Evolutionary conservation across 106 monocot genomes (phyloP).

Genomic region (Amphibolis antarctica): DNA sequence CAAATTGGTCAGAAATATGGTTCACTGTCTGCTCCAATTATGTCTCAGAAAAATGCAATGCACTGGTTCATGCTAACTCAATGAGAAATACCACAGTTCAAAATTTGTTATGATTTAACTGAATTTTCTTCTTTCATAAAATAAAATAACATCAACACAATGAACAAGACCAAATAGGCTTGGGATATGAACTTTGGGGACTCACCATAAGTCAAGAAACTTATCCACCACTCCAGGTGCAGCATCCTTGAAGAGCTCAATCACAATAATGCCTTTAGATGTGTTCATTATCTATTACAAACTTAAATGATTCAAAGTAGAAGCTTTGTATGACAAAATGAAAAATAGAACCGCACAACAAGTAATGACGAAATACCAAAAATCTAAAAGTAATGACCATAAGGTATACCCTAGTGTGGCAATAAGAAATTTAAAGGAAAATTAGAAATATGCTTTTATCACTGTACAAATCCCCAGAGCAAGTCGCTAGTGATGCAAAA

Average conservation of each 20-base stretch:
- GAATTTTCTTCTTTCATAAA: too few species aligned
- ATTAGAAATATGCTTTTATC: background rate
- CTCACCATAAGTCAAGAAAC: constrained; percentile 55
- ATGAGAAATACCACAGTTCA: background rate
- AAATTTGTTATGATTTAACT: too few species aligned
- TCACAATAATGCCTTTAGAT: constrained; percentile 42
- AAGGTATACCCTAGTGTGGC: too few species aligned
- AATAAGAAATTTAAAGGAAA: background rate
- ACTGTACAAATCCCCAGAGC: too few species aligned
- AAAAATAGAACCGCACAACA: background rate
- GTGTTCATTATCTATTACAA: constrained; percentile 48
- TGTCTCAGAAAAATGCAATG: background rate
- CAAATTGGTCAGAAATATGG: too few species aligned
- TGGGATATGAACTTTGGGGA: too few species aligned
- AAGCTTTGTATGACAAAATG: background rate
- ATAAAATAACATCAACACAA: too few species aligned
- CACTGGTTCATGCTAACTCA: background rate
- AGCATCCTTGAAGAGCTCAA: constrained; percentile 54
- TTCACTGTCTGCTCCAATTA: too few species aligned
- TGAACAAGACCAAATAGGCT: too few species aligned
- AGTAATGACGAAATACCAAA: too few species aligned
- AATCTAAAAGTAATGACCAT: too few species aligned
- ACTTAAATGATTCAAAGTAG: constrained; percentile 4
- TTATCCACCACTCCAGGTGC: constrained; percentile 41
- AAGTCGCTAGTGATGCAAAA: too few species aligned